Evolutionary conservation across 2,329 filamentous ascomycete genomes (phyloP).

Genomic region (Colletotrichum godetiae): DNA sequence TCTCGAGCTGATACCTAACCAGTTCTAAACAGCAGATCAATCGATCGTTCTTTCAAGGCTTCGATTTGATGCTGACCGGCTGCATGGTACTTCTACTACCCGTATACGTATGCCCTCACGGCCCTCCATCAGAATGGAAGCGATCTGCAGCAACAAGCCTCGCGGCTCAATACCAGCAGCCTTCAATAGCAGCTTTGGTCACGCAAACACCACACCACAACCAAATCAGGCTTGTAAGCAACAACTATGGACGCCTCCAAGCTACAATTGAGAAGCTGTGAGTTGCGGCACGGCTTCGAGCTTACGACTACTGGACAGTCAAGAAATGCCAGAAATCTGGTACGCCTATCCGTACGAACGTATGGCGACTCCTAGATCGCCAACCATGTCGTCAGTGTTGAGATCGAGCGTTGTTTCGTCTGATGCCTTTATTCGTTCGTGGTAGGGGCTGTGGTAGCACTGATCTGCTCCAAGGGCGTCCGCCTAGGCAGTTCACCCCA

Average conservation of each 20-base stretch:
- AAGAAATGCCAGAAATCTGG: background rate
- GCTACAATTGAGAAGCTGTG: background rate
- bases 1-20: background rate
- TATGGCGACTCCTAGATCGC: background rate
- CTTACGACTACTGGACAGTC: background rate
- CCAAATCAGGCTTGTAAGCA: background rate
- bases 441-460: conserved; percentile 13
- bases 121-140: background rate
- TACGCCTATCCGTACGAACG: background rate
- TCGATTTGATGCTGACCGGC: conserved; percentile 23
- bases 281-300: background rate
- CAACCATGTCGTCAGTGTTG: conserved; percentile 1
- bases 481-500: background rate
- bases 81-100: background rate
- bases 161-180: background rate
- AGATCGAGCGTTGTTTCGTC: conserved; percentile 23
- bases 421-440: background rate
- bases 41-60: background rate
- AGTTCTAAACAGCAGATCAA: background rate
- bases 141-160: background rate
- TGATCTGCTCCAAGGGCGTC: conserved; percentile 2
- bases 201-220: background rate
- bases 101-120: background rate
- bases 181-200: too few species aligned
- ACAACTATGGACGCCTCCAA: background rate